Evolutionary conservation across 78 protist species (phyloP).

Genomic region (Dictyostelium capitatum): DNA sequence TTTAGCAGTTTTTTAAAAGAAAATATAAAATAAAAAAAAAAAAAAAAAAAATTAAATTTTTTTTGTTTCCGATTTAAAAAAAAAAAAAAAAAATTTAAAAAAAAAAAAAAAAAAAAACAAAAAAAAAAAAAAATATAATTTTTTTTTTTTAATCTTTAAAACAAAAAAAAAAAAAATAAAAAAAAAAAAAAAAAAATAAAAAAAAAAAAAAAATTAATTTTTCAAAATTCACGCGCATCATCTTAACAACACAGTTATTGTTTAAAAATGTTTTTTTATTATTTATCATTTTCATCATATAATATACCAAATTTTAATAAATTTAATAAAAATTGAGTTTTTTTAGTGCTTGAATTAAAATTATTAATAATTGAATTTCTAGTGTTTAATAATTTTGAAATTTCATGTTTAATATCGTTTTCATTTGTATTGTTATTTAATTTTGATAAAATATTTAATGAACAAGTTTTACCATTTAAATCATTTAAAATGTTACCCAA

Average conservation of each 20-base stretch:
- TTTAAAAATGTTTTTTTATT: no score
- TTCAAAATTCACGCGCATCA: no score
- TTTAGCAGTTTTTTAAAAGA: background rate
- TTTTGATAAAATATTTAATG: background rate
- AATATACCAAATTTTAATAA: no score
- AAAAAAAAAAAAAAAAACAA: background rate
- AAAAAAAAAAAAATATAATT: background rate
- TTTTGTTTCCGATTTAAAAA: background rate
- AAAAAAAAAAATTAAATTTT: background rate
- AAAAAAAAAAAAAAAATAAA: background rate
- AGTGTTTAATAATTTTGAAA: no score
- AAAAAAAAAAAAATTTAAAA: background rate
- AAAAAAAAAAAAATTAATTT: background rate
- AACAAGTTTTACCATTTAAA: conserved; percentile 1
- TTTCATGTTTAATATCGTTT: no score
- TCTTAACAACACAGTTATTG: no score
- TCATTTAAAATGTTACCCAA: background rate
- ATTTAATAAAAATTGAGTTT: no score
- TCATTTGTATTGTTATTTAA: no score
- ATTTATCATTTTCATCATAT: no score
- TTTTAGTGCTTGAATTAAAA: no score
- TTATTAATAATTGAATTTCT: no score
- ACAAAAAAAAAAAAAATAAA: background rate
- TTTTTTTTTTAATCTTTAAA: background rate
- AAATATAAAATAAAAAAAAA: background rate